A percentile compares a stretch with the other conserved stretches of the same genome.
Conservation (phyloP, 257 asterid species). For the Nicotiana sylvestris region DNA sequence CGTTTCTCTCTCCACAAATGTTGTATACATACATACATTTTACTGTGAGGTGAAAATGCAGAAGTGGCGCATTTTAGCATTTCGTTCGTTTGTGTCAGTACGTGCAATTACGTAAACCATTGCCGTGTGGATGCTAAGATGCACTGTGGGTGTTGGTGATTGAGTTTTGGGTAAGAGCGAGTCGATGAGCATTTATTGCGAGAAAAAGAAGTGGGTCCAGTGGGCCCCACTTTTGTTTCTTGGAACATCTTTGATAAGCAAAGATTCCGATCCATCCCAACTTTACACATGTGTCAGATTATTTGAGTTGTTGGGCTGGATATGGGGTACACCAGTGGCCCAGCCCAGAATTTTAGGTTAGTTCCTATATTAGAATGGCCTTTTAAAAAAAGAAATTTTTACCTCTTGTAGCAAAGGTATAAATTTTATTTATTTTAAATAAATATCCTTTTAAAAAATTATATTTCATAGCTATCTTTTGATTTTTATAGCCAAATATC, state of each 20-base stretch:
- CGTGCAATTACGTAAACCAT: not conserved
- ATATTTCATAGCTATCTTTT: too few species aligned
- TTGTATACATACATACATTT: not conserved
- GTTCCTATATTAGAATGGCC: too few species aligned
- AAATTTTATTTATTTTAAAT: too few species aligned
- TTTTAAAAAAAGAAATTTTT: too few species aligned
- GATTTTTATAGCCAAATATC: too few species aligned
- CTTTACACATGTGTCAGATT: not conserved
- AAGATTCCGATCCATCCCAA: slow-evolving; percentile 12
- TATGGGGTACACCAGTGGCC: not conserved
- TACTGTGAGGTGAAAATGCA: not conserved
- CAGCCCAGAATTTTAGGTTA: not conserved
- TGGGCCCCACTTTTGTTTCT: slow-evolving; percentile 2
- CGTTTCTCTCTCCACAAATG: too few species aligned
- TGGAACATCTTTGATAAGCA: slow-evolving; percentile 6
- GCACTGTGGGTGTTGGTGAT: slow-evolving; percentile 10
- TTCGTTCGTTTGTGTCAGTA: not conserved
- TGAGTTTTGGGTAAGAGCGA: not conserved
- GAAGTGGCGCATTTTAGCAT: slow-evolving; percentile 3
- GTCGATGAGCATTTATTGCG: slow-evolving; percentile 10
- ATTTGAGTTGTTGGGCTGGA: not conserved
- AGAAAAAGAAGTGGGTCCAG: not conserved
- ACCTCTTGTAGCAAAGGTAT: too few species aligned
- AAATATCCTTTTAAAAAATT: too few species aligned
- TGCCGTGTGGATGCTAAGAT: slow-evolving; percentile 13